A percentile compares a stretch with the other conserved stretches of the same genome.
phyloP scores from a whole-genome alignment of 106 monocot genomes.

The Narthecium ossifragum region DNA sequence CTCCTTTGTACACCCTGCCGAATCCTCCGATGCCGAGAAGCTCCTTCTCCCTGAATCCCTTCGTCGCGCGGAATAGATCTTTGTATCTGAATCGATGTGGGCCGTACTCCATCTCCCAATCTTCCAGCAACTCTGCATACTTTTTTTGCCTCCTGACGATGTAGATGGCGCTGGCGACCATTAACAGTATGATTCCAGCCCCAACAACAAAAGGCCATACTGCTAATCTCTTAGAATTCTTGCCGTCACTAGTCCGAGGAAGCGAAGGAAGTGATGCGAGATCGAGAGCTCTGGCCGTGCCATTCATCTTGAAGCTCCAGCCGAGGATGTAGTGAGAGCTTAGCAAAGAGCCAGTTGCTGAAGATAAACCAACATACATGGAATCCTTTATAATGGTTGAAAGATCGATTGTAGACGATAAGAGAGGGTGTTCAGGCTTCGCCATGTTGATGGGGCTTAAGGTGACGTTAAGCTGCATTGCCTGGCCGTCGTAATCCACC shows the following conservation, averaged over 20 bases:
- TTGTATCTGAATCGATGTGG: neutral
- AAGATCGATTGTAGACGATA: slow-evolving; percentile 10
- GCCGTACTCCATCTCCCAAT: neutral
- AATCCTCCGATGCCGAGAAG: neutral
- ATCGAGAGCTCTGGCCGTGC: neutral
- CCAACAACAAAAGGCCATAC: neutral
- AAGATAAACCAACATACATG: slow-evolving; percentile 22
- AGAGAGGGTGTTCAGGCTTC: slow-evolving; percentile 14
- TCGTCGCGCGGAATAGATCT: neutral
- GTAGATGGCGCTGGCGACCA: neutral
- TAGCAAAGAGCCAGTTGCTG: neutral
- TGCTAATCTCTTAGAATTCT: neutral
- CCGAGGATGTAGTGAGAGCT: slow-evolving; percentile 15
- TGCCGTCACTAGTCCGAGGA: neutral
- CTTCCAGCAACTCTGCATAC: slow-evolving; percentile 8
- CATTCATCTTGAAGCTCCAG: slow-evolving; percentile 19
- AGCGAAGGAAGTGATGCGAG: neutral
- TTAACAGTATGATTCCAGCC: neutral
- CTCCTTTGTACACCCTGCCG: neutral
- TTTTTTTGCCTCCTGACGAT: neutral
- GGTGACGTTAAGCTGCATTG: slow-evolving; percentile 10
- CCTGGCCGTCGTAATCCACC: slow-evolving; percentile 15
- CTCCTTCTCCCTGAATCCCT: neutral
- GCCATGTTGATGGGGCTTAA: neutral
- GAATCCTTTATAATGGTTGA: slow-evolving; percentile 7